Conservation (phyloP, 495 filamentous ascomycete species). For the Niebla homalea region DNA sequence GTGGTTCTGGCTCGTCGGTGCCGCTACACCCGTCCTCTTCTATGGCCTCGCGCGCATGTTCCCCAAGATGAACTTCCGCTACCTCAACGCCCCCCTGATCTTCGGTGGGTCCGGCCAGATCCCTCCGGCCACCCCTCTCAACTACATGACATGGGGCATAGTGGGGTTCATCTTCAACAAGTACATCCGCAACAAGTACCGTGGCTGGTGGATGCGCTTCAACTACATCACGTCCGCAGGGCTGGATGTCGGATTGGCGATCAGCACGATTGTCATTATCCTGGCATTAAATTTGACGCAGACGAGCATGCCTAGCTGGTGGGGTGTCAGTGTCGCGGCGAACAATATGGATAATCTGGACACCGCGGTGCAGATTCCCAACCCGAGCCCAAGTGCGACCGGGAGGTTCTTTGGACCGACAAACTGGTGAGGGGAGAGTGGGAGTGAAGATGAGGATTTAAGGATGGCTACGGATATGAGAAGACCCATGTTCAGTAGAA, state of each 20-base stretch:
- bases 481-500: no score
- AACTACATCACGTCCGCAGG: conserved; percentile 67
- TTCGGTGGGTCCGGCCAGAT: conserved; percentile 33
- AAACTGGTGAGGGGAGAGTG: conserved; percentile 22
- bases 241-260: conserved; percentile 52
- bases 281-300: conserved; percentile 45
- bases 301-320: conserved; percentile 47
- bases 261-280: conserved; percentile 60
- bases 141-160: conserved; percentile 50
- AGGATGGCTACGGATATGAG: no score
- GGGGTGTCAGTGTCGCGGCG: conserved; percentile 41
- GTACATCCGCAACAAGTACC: conserved; percentile 44
- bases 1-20: conserved; percentile 39
- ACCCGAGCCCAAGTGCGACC: conserved; percentile 20
- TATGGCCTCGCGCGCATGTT: conserved; percentile 33
- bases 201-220: conserved; percentile 65
- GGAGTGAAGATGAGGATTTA: no score
- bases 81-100: conserved; percentile 35
- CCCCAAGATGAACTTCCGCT: conserved; percentile 27
- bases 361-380: conserved; percentile 24
- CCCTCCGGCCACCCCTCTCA: conserved; percentile 40
- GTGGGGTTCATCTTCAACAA: conserved; percentile 57
- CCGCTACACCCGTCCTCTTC: conserved; percentile 32
- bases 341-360: conserved; percentile 33
- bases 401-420: conserved; percentile 50